Base-by-base conservation (phyloP, 352 stramenopile species). In the Pythium phragmiticola region DNA sequence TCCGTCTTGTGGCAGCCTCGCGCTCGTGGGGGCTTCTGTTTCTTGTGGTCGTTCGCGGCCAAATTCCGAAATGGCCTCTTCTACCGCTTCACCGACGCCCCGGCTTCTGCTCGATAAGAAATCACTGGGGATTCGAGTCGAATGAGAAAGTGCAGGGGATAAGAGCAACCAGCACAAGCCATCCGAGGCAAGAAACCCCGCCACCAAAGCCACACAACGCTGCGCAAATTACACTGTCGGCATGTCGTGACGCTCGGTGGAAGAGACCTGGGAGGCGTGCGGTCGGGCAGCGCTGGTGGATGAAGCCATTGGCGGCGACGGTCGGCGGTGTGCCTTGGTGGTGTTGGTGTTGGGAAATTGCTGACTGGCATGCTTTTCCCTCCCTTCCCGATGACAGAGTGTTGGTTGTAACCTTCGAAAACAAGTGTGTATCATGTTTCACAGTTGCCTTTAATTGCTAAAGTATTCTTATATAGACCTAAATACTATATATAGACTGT, bases 131-230 rank as follows among this genome's bases (percentile, higher is more conserved):
- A 8, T 46, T 21, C 46, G 50, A 49, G 9, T 41, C 5, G 34
- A 50, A 47, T 64, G 47, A 64, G 57, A 64, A 64, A 64, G 34
- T 57, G 57, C 46, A 23, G 26, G n/a, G 23, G 30, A 58, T 52
- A 52, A 52, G 46, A 52, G n/a, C 19, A 52, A 4, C 46, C 8
- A 52, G 46, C 26, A 52, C 17, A 28, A 33, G 45, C 45, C 17
- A 50, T 23, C n/a, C 37, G 13, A 46, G 39, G 11, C 39, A 17
- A 13, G 57, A 37, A 45, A 56, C 26, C 8, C 7, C 11, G 17
- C 19, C 45, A 51, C 3, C 11, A 51, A 51, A 51, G 26, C 46
- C 46, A 52, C 19, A 51, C 7, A 52, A 52, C 8, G 46, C 46
- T n/a, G 21, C 46, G 46, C 26, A 28, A 52, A 34, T 52, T 52